These are phyloP conservation scores for Xerocomus potaroensis DNA, from an alignment of 768 basidiomycete genomes.

Conservation along the genomic window DNA sequence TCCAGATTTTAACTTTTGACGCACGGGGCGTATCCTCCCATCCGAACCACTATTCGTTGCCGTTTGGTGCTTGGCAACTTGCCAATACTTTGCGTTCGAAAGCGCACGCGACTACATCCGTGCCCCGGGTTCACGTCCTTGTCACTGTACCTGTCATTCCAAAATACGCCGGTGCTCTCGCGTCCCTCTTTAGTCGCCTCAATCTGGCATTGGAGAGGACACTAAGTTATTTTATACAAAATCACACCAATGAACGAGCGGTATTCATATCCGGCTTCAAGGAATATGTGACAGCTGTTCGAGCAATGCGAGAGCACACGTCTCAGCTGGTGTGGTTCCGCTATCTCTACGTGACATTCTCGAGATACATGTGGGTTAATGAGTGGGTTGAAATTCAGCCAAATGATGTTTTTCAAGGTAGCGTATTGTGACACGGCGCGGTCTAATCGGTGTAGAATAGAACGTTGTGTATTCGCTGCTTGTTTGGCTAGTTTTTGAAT, in stretches of 20 bases:
- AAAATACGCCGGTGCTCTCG: slow-evolving; percentile 64
- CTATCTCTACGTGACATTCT: slow-evolving; percentile 75
- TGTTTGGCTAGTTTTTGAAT: slow-evolving; percentile 28
- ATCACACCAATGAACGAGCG: slow-evolving; percentile 1
- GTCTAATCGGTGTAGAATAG: slow-evolving; percentile 18
- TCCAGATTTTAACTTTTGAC: slow-evolving; percentile 86
- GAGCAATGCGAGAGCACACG: slow-evolving; percentile 68
- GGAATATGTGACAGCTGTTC: slow-evolving; percentile 53
- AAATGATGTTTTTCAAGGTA: not conserved
- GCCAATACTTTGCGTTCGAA: slow-evolving; percentile 28
- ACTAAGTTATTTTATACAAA: slow-evolving; percentile 4
- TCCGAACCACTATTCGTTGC: slow-evolving; percentile 79
- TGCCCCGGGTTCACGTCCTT: slow-evolving; percentile 52
- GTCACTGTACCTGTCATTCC: slow-evolving; percentile 48
- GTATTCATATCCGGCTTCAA: slow-evolving; percentile 55
- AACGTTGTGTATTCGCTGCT: slow-evolving; percentile 17
- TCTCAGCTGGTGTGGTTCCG: slow-evolving; percentile 89
- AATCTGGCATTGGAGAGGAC: slow-evolving; percentile 25
- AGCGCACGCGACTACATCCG: slow-evolving; percentile 30
- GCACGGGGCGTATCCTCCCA: slow-evolving; percentile 71
- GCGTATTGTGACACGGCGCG: no score
- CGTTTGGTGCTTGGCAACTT: slow-evolving; percentile 49
- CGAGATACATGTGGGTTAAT: slow-evolving; percentile 92
- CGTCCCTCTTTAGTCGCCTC: slow-evolving; percentile 47
- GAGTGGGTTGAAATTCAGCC: slow-evolving; percentile 58